Evolutionary conservation across 306 rosid species (phyloP).

Genomic region (Abrus precatorius): DNA sequence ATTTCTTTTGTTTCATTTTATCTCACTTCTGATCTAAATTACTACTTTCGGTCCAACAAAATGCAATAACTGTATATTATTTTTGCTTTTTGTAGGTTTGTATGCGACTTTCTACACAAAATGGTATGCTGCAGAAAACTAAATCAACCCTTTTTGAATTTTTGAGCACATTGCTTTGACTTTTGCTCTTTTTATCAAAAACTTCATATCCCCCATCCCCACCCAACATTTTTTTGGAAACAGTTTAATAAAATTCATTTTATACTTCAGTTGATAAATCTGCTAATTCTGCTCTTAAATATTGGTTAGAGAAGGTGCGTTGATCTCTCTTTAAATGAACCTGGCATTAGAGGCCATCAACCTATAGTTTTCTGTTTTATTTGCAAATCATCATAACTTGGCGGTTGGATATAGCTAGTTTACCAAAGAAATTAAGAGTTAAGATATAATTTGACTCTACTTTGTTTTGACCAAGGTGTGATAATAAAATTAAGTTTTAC

Average conservation of each 20-base stretch:
- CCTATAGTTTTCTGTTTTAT: neutral
- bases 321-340: neutral
- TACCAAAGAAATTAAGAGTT: neutral
- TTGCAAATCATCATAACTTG: neutral
- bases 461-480: conserved; percentile 13
- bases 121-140: conserved; percentile 65
- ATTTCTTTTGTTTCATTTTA: conserved; percentile 1
- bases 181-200: neutral
- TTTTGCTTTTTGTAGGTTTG: conserved; percentile 72
- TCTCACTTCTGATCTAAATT: conserved; percentile 27
- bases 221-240: neutral
- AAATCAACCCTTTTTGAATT: conserved; percentile 30
- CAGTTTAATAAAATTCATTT: neutral
- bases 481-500: neutral
- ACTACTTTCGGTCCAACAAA: conserved; percentile 12
- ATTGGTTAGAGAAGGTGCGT: neutral
- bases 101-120: conserved; percentile 75
- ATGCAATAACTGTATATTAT: conserved; percentile 23
- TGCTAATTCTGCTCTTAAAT: neutral
- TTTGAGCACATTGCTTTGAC: conserved; percentile 32
- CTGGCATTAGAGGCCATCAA: neutral
- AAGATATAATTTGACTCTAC: neutral
- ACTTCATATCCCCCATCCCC: neutral
- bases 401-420: neutral
- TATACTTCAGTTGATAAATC: neutral